Conservation (phyloP, 2,329 filamentous ascomycete genomes). For the Myriangium duriaei region DNA sequence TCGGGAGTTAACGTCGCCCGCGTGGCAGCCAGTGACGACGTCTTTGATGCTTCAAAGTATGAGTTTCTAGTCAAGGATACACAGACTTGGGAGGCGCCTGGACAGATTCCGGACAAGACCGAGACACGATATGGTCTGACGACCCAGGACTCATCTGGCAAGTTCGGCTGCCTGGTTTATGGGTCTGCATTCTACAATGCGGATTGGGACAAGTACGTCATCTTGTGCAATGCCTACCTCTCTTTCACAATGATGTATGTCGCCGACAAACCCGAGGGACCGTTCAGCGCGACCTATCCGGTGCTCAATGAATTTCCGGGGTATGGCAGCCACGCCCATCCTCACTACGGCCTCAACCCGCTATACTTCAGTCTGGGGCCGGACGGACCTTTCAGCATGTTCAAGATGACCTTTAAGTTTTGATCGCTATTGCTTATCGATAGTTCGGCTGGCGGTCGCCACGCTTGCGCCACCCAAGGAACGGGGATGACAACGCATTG, state of each 20-base stretch:
- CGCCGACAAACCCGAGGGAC: slow-evolving; percentile 7
- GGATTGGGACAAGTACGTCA: slow-evolving; percentile 8
- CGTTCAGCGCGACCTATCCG: slow-evolving; percentile 5
- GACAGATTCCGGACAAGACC: background rate
- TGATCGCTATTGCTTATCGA: too few species aligned
- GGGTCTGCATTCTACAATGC: slow-evolving; percentile 7
- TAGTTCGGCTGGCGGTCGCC: too few species aligned
- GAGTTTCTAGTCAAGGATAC: slow-evolving; percentile 4
- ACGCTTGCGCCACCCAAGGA: too few species aligned
- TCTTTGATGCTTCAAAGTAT: slow-evolving; percentile 7
- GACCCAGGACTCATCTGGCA: background rate
- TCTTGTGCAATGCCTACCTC: slow-evolving; percentile 7
- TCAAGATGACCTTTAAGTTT: slow-evolving; percentile 8
- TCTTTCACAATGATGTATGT: slow-evolving; percentile 7
- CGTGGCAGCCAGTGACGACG: slow-evolving; percentile 7
- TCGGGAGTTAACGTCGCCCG: slow-evolving; percentile 9
- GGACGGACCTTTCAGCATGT: slow-evolving; percentile 9
- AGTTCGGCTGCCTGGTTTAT: slow-evolving; percentile 6
- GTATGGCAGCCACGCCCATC: slow-evolving; percentile 8
- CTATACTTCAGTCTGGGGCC: slow-evolving; percentile 9
- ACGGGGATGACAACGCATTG: too few species aligned
- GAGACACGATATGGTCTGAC: slow-evolving; percentile 2
- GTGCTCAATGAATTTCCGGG: background rate
- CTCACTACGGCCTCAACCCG: slow-evolving; percentile 3
- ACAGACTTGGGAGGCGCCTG: background rate